Evolutionary conservation across 2,329 filamentous ascomycete species (phyloP).

Genomic region (Pseudomassariella vexata): DNA sequence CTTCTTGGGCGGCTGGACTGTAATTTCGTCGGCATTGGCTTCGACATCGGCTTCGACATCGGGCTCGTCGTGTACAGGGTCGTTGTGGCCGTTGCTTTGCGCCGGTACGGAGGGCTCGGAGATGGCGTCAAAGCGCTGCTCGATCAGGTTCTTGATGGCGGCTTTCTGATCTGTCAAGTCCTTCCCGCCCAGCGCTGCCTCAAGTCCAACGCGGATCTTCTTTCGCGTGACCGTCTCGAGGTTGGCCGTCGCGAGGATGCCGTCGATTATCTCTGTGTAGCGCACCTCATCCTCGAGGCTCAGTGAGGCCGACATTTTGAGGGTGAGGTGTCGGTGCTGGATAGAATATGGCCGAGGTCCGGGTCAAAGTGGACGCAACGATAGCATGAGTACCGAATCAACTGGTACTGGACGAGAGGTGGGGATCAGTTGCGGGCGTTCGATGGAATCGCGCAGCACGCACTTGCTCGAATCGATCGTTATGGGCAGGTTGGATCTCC

Average conservation of each 20-base stretch:
- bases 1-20: slow-evolving; percentile 48
- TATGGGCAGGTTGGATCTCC: too few relatives aligned
- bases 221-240: slow-evolving; percentile 60
- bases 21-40: slow-evolving; percentile 33
- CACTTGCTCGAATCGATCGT: too few relatives aligned
- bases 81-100: slow-evolving; percentile 20
- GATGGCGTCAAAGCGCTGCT: slow-evolving; percentile 67
- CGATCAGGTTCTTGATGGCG: slow-evolving; percentile 67
- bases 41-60: slow-evolving; percentile 24
- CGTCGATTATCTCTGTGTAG: slow-evolving; percentile 56
- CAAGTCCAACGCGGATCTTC: slow-evolving; percentile 53
- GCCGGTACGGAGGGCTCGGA: slow-evolving; percentile 26
- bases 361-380: too few relatives aligned
- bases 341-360: too few relatives aligned
- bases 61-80: slow-evolving; percentile 19
- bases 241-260: slow-evolving; percentile 51
- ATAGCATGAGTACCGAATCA: too few relatives aligned
- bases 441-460: too few relatives aligned
- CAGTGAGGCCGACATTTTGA: too few relatives aligned
- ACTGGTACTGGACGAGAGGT: too few relatives aligned
- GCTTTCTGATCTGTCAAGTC: slow-evolving; percentile 56
- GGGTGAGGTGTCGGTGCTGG: too few relatives aligned
- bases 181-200: slow-evolving; percentile 47
- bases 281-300: slow-evolving; percentile 38
- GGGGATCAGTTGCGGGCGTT: too few relatives aligned